Conservation (phyloP, 371 early-diverging fungal genomes). For the Nematocida major region DNA sequence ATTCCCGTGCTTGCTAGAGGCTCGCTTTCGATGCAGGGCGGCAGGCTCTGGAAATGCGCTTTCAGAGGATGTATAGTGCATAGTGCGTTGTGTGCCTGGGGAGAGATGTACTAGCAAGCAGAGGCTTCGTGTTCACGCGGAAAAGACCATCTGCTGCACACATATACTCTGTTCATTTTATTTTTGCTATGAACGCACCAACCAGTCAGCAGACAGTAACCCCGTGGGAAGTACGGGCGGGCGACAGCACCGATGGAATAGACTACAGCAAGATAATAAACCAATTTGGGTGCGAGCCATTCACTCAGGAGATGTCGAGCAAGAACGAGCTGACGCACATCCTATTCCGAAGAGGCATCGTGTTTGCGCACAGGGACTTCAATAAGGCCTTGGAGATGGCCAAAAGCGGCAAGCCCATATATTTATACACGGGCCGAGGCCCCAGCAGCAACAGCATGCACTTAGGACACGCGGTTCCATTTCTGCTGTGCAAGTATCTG, state of each 20-base stretch:
- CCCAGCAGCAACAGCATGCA: constrained; percentile 92
- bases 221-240: constrained; percentile 85
- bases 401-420: constrained; percentile 83
- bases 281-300: constrained; percentile 79
- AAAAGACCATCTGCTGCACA: too few relatives aligned
- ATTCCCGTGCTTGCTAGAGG: too few relatives aligned
- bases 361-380: constrained; percentile 96
- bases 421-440: constrained; percentile 97
- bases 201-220: constrained; percentile 66
- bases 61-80: too few relatives aligned
- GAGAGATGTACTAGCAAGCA: too few relatives aligned
- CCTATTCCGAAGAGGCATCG: constrained; percentile 80
- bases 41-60: too few relatives aligned
- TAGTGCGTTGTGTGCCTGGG: too few relatives aligned
- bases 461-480: constrained; percentile 93
- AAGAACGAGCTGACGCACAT: constrained; percentile 75
- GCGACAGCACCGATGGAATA: constrained; percentile 75
- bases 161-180: background rate
- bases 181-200: background rate
- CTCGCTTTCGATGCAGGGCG: too few relatives aligned
- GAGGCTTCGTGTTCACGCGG: too few relatives aligned
- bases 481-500: constrained; percentile 89
- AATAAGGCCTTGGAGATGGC: constrained; percentile 74
- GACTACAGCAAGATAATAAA: constrained; percentile 85
- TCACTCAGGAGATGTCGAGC: constrained; percentile 74